These are phyloP conservation scores for Paramecium sonneborni DNA, from an alignment of 73 alveolate species.

Conservation along the genomic window DNA sequence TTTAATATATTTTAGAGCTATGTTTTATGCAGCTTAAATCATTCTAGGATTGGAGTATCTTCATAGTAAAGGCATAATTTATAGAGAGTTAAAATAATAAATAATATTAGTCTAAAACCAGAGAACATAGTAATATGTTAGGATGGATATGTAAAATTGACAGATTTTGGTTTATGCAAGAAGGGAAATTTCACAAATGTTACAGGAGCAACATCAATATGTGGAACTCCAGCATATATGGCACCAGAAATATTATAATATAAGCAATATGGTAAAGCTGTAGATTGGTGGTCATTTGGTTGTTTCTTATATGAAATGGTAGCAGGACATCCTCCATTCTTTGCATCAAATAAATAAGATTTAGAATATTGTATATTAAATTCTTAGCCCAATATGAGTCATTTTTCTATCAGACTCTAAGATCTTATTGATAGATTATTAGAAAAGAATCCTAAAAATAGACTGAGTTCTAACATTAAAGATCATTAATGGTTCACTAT, in stretches of 20 bases:
- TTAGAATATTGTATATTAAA: slow-evolving; percentile 32
- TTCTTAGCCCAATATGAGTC: not conserved
- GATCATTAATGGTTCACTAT: slow-evolving; percentile 47
- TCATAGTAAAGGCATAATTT: slow-evolving; percentile 78
- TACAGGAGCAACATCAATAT: slow-evolving; percentile 69
- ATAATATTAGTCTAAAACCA: slow-evolving; percentile 77
- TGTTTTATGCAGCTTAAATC: slow-evolving; percentile 83
- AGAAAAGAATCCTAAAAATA: not conserved
- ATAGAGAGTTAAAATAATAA: slow-evolving; percentile 74
- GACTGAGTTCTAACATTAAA: not conserved
- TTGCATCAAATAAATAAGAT: slow-evolving; percentile 17
- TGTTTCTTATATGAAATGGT: slow-evolving; percentile 74
- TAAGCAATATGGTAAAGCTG: slow-evolving; percentile 83
- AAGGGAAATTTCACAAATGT: slow-evolving; percentile 67
- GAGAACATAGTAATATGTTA: slow-evolving; percentile 76
- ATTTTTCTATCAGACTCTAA: not conserved
- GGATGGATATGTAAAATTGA: slow-evolving; percentile 79
- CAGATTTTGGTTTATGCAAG: slow-evolving; percentile 84
- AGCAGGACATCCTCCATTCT: slow-evolving; percentile 72
- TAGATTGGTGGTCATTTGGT: slow-evolving; percentile 88
- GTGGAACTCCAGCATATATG: slow-evolving; percentile 92
- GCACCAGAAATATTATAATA: slow-evolving; percentile 85
- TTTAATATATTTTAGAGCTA: slow-evolving; percentile 67
- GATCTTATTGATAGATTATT: not conserved
- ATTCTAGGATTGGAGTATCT: slow-evolving; percentile 78